Base-by-base conservation (phyloP, 306 rosid genomes). In the Herpetospermum pedunculosum region DNA sequence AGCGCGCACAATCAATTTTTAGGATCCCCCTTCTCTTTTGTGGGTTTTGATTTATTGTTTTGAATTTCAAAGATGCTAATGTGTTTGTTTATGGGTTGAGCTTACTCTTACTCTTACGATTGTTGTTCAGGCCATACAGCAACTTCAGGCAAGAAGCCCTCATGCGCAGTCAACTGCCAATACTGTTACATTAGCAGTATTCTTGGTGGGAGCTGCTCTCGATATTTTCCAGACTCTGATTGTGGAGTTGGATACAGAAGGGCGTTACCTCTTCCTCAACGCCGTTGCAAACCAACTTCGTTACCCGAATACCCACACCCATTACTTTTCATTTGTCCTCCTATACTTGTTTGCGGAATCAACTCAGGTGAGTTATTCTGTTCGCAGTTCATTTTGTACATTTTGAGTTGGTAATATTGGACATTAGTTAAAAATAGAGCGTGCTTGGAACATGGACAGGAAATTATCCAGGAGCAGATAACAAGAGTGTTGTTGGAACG, bases 251-350 rank as follows among this genome's bases (percentile, higher is more conserved):
- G 99, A 94, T 77, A 91, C 97, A 0, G 99, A 94, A 85, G 99
- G 99, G 62, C 97, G 99, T 16, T 91, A 95, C 84, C 97, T 95
- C 67, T 95, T 95, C 84, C 87, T 95, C 11, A 95, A 95, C 80
- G 99, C 99, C 0, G 86, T 92, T 41, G 99, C 99, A 16, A 95
- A 95, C 86, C 99, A 95, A 83, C 89, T 95, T 25, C 97, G 99
- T 8, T 95, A 91, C 81, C 99, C 99, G 8, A 95, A 95, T 71
- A 95, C 99, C 19, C 97, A 95, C 72, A 95, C 99, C 0, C 97
- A 95, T 77, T 95, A 95, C 88, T 95, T 95, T 44, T 92, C 97
- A 70, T 95, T 95, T 82, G 88, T 95, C 80, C 92, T 95, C 79
- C 88, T 95, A 4, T 92, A 87, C 86, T 83, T 95, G 84, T 95